These are phyloP conservation scores for Gynandropsis gynandra DNA, from an alignment of 345 rosid species.

Conservation along the genomic window DNA sequence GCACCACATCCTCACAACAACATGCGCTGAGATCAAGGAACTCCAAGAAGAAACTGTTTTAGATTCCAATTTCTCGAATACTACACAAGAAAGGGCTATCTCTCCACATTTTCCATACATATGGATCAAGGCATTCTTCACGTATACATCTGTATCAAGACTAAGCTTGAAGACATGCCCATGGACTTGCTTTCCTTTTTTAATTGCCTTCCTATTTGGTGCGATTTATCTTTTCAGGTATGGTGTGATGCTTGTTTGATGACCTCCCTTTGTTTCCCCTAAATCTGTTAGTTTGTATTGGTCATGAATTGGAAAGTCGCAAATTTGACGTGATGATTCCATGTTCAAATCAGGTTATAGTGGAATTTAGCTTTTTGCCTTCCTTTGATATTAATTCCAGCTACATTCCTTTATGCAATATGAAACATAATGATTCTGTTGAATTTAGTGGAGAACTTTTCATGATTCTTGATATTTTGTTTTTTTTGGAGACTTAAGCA, in stretches of 20 bases:
- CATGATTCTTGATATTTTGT: neutral
- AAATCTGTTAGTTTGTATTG: neutral
- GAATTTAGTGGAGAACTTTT: neutral
- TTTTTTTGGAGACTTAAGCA: neutral
- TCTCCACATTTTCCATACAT: slow-evolving; percentile 33
- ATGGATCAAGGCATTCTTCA: slow-evolving; percentile 28
- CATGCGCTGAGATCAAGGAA: slow-evolving; percentile 27
- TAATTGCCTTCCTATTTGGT: slow-evolving; percentile 46
- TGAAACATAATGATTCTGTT: too few species aligned
- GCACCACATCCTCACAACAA: slow-evolving; percentile 21
- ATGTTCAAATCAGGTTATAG: neutral
- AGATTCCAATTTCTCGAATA: slow-evolving; percentile 20
- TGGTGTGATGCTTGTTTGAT: neutral
- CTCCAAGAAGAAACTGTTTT: slow-evolving; percentile 35
- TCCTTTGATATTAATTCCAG: slow-evolving; percentile 23
- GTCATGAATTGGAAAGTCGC: neutral
- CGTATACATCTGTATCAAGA: slow-evolving; percentile 23
- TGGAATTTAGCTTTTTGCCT: too few species aligned
- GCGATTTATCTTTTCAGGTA: slow-evolving; percentile 51
- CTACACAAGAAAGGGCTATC: slow-evolving; percentile 20
- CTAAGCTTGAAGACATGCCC: slow-evolving; percentile 31
- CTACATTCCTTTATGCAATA: too few species aligned
- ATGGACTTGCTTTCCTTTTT: slow-evolving; percentile 28
- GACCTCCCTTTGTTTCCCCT: neutral
- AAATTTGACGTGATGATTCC: neutral